Conservation (phyloP, 371 early-diverging fungal species). For the Saksenaea oblongispora region DNA sequence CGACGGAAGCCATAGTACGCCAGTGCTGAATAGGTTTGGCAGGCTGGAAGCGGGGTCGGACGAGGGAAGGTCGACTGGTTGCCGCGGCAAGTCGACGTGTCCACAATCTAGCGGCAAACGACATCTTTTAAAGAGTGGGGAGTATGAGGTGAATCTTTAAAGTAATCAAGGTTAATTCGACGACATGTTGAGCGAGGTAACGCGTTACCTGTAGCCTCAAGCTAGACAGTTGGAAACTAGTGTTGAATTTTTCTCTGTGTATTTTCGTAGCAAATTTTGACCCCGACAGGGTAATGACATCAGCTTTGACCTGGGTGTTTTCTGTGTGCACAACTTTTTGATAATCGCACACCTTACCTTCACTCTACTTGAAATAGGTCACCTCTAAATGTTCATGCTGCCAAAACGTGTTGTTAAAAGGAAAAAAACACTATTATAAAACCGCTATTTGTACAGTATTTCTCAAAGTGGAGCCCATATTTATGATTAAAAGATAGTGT, state of each 20-base stretch:
- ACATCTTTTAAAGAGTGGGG: slow-evolving; percentile 37
- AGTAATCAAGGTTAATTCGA: neutral
- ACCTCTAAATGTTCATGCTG: too few relatives aligned
- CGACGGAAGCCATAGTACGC: slow-evolving; percentile 46
- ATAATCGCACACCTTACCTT: too few relatives aligned
- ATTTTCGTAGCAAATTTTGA: neutral
- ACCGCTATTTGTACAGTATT: too few relatives aligned
- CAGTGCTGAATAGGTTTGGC: slow-evolving; percentile 28
- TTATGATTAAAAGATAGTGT: too few relatives aligned
- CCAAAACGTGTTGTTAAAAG: too few relatives aligned
- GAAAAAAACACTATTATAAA: too few relatives aligned
- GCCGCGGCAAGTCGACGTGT: slow-evolving; percentile 43
- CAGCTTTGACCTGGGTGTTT: neutral
- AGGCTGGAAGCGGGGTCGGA: slow-evolving; percentile 15
- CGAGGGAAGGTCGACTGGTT: slow-evolving; percentile 24
- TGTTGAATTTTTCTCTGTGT: neutral
- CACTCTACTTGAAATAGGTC: too few relatives aligned
- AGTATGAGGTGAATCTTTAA: slow-evolving; percentile 5
- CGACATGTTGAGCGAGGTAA: neutral
- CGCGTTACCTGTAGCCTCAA: slow-evolving; percentile 7
- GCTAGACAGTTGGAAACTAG: neutral
- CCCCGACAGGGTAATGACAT: neutral
- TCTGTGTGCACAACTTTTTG: too few relatives aligned
- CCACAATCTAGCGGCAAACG: slow-evolving; percentile 52
- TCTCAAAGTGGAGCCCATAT: too few relatives aligned